These are phyloP conservation scores for Neocallimastix lanati DNA, from an alignment of 192 early-diverging fungal genomes.

Conservation along the genomic window DNA sequence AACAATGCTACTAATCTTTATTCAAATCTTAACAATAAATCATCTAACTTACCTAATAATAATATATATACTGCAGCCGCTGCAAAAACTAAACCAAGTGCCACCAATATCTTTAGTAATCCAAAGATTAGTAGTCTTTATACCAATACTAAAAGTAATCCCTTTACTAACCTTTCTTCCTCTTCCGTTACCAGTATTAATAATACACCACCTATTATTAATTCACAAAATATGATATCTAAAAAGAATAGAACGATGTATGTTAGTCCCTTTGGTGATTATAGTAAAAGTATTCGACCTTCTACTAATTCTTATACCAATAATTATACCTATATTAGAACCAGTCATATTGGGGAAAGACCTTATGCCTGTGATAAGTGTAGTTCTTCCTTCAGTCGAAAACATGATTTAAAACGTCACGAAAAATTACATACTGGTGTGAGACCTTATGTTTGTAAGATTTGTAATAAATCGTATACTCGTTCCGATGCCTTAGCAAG, in stretches of 20 bases:
- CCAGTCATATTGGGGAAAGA: slow-evolving; percentile 4
- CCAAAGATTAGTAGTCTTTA: not conserved
- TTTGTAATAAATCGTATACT: slow-evolving; percentile 54
- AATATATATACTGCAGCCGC: not conserved
- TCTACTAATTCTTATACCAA: not conserved
- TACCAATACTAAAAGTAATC: not conserved
- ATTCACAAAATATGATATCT: not conserved
- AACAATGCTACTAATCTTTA: no score
- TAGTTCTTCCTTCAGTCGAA: slow-evolving; percentile 45
- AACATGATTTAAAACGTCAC: slow-evolving; percentile 61
- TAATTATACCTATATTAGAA: not conserved
- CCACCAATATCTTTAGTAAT: not conserved
- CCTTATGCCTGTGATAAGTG: slow-evolving; percentile 30
- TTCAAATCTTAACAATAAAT: no score
- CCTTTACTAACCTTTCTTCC: not conserved
- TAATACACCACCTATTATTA: not conserved
- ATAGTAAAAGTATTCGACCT: not conserved
- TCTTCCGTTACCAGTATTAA: not conserved
- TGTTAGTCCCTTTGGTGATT: not conserved
- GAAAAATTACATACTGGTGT: slow-evolving; percentile 47
- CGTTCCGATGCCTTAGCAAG: slow-evolving; percentile 53
- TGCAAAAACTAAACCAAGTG: not conserved
- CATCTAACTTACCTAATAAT: not conserved
- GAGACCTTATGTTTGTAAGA: slow-evolving; percentile 53
- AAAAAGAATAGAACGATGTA: not conserved